A percentile compares a stretch with the other conserved stretches of the same genome.
phyloP scores from a whole-genome alignment of 257 asterid genomes.

The Gardenia jasminoides region DNA sequence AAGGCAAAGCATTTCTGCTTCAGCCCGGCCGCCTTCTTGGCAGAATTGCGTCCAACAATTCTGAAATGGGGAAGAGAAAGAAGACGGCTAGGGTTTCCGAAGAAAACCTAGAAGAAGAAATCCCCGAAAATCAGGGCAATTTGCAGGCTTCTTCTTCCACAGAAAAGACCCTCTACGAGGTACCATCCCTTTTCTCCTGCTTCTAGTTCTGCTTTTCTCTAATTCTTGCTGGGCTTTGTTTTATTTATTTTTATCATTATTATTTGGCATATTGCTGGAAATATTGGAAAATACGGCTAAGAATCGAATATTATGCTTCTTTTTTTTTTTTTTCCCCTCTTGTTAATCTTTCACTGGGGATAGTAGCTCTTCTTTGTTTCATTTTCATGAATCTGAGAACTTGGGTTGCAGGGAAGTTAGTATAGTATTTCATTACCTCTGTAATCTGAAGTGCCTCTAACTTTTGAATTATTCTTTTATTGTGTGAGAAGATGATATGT shows the following conservation, averaged over 20 bases:
- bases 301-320: not conserved
- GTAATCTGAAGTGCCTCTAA: not conserved
- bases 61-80: conserved; percentile 57
- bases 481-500: not conserved
- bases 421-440: no score
- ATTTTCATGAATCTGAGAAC: not conserved
- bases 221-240: not conserved
- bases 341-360: not conserved
- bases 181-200: not conserved
- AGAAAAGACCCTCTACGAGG: conserved; percentile 73
- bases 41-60: not conserved
- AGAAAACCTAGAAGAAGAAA: conserved; percentile 42
- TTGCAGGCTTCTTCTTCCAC: conserved; percentile 44
- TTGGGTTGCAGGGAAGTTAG: no score
- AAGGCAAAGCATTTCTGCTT: not conserved
- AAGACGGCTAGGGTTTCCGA: conserved; percentile 61
- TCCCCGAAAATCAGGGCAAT: conserved; percentile 31
- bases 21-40: no score
- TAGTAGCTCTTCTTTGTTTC: not conserved
- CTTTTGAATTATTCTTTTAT: not conserved
- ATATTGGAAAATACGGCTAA: not conserved
- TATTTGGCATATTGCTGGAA: not conserved
- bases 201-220: no score
- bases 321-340: no score
- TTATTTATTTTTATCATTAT: not conserved